Evolutionary conservation across 228 moss, liverwort and hornwort species (phyloP).

Genomic region (Sphagnum fallax): DNA sequence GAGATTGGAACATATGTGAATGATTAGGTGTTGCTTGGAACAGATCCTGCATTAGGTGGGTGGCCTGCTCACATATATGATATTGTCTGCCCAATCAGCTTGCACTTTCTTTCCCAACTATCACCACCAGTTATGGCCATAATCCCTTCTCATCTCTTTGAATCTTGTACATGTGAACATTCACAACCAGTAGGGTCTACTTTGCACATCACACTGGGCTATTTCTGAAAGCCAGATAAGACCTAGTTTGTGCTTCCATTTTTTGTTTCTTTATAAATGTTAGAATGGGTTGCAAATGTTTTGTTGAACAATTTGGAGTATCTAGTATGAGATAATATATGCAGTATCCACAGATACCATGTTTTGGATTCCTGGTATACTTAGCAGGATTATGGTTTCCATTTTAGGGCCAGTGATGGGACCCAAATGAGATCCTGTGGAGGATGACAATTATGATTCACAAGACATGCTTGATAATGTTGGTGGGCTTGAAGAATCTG

Average conservation of each 20-base stretch:
- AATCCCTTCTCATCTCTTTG: no score
- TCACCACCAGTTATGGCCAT: no score
- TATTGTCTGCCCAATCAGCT: no score
- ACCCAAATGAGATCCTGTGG: conserved; percentile 37
- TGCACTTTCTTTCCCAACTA: no score
- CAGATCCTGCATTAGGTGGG: no score
- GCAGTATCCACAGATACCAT: background rate
- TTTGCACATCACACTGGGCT: background rate
- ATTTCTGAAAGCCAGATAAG: background rate
- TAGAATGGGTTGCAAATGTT: background rate
- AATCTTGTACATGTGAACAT: no score
- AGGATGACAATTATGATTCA: conserved; percentile 18
- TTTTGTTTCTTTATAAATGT: background rate
- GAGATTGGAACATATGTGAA: background rate
- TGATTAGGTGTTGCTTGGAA: no score
- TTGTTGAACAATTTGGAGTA: background rate
- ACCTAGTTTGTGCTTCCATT: background rate
- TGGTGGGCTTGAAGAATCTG: conserved; percentile 9
- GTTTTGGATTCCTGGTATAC: background rate
- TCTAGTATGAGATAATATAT: background rate
- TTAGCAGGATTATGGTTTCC: background rate
- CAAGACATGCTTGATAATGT: conserved; percentile 11
- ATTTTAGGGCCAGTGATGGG: conserved; percentile 8
- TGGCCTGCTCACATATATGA: no score
- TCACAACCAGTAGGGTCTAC: no score